phyloP scores from a whole-genome alignment of 108 stramenopile species.

The Nitzschia sp. region DNA sequence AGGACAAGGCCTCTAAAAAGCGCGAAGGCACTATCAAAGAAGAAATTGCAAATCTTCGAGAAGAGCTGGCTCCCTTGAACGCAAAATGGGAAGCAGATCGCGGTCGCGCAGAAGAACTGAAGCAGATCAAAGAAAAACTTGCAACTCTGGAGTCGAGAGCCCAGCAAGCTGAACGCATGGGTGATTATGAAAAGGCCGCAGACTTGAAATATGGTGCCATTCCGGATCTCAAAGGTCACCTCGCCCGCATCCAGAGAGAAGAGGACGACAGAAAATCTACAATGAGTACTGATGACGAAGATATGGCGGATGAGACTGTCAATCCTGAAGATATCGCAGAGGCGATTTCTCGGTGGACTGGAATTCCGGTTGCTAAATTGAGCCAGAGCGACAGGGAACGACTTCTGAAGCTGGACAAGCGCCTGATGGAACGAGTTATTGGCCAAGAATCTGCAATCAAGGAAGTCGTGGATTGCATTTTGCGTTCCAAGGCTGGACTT shows the following conservation, averaged over 20 bases:
- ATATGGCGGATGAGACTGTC: constrained; percentile 73
- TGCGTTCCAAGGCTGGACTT: constrained; percentile 84
- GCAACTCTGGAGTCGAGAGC: constrained; percentile 79
- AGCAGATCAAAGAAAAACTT: constrained; percentile 83
- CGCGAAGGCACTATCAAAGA: constrained; percentile 57
- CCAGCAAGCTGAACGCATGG: constrained; percentile 85
- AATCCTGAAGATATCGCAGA: constrained; percentile 58
- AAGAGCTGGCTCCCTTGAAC: constrained; percentile 47
- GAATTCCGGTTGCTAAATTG: constrained; percentile 74
- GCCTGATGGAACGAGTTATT: constrained; percentile 74
- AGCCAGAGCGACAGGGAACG: constrained; percentile 81
- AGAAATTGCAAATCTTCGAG: constrained; percentile 68
- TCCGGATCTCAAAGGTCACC: constrained; percentile 82
- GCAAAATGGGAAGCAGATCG: constrained; percentile 82
- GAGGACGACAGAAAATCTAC: constrained; percentile 72
- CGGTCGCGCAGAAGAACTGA: constrained; percentile 82
- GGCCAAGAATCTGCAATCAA: constrained; percentile 87
- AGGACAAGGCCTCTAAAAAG: constrained; percentile 83
- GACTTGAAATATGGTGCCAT: constrained; percentile 93
- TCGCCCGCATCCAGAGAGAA: constrained; percentile 54
- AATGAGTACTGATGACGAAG: constrained; percentile 46
- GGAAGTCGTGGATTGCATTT: constrained; percentile 80
- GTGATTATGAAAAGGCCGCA: constrained; percentile 91
- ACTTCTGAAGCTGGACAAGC: constrained; percentile 70
- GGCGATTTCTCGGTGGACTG: constrained; percentile 66